Base-by-base conservation (phyloP, 768 basidiomycete genomes). In the Termitomyces sp. region DNA sequence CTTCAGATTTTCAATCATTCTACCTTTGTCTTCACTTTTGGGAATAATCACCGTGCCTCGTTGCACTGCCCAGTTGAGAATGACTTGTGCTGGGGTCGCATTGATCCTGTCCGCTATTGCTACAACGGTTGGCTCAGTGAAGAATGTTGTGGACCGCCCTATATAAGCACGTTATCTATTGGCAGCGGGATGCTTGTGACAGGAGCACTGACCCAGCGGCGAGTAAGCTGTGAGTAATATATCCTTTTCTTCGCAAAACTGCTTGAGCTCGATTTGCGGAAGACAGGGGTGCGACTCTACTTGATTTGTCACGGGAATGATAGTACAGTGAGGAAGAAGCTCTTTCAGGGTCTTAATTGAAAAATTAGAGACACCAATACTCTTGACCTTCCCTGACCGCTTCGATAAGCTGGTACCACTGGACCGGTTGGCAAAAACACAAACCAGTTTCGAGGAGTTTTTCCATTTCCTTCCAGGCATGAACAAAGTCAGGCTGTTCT, bases 31-130 rank as follows among this genome's bases (percentile, higher is more conserved):
- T 68, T 82, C 81, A 39, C 76, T 81, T 73, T 88, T 88, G 34
- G 87, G 87, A 62, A 88, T 78, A 53, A 86, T 79, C 22, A 80
- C 75, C 36, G 85, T 79, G 6, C 81, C 81, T 22, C 83, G 79
- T 65, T 86, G 83, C 16, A 82, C 82, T 6, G 80, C 82, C 88
- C 88, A 89, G 61, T 82, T 76, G 18, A 89, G 71, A 30, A 86
- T 67, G 20, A 87, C 77, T 66, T 86, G 84, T 4, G 84, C 82
- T 2, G 73, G 63, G 1, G 76, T 72, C 16, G 64, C 65, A 33
- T 64, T 59, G 48, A 73, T 62, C 51, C 74, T 74, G 20, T 69
- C 60, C 1, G 79, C 77, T 9, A 81, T 63, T 1, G 43, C 53
- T 13, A 59, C 51, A 47, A 80, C 56, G 13, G 62, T 67, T 2